Base-by-base conservation (phyloP, 192 early-diverging fungal genomes). In the Entomortierella beljakovae region DNA sequence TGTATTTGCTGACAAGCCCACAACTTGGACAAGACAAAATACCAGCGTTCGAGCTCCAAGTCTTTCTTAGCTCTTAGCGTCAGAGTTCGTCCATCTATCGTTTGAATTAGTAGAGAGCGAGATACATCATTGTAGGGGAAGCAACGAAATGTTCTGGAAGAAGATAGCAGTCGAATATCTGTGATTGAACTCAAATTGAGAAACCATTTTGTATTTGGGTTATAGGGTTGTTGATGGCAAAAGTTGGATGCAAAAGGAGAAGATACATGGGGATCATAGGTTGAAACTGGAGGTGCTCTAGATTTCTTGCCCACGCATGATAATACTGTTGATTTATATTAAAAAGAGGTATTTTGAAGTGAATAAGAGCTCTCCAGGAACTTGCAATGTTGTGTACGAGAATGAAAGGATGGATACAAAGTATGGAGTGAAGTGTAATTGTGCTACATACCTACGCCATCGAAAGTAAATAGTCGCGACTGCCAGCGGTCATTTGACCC, bases 401-500 rank as follows among this genome's bases (percentile, higher is more conserved):
- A 8, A 6, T 38, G 37, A 13, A 13, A 13, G 43, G 11, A 46
- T 46, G 15, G 7, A 46, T 20, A 51, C 18, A 60, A 25, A 62
- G 46, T 3, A 35, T 23, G 57, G 54, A 31, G 31, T n/a, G 55
- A 33, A 37, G 34, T 37, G 31, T 31, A n/a, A 25, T 10, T 56
- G 40, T 31, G 48, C 6, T 38, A 46, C 48, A 49, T 68, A 76
- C 72, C 64, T 46, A 64, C 34, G 10, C 72, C 64, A 33, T 76
- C 72, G 50, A 76, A 76, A 20, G 72, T 76, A n/a, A 76, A 76
- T 7, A 76, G 34, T 9, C 72, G 59, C 37, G 72, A 76, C 23
- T 76, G 72, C 72, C 72, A 76, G 42, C 72, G 72, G 22, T 76
- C 64, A 29, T 76, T 68, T 0, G 64, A 68, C 0, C 72, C 72